Evolutionary conservation across 805 yeast genomes (phyloP).

Genomic region (Torulaspora gathmanii): DNA sequence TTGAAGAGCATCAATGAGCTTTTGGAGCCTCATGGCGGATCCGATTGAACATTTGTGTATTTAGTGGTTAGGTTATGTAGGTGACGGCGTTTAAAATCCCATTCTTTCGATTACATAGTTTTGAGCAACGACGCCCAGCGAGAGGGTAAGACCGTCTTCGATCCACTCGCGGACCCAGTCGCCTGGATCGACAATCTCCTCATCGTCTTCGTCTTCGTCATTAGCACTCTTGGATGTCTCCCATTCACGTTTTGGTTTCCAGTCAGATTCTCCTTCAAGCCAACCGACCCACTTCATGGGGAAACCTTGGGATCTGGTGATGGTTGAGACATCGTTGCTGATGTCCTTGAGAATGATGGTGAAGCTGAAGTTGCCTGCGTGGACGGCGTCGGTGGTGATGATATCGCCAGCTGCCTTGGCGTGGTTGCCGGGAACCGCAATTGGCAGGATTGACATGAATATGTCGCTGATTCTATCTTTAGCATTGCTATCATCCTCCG

Average conservation of each 20-base stretch:
- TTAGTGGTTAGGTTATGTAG: background rate
- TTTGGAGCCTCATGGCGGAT: conserved; percentile 4
- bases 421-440: conserved; percentile 33
- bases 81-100: conserved; percentile 23
- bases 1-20: conserved; percentile 13
- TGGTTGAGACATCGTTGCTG: conserved; percentile 67
- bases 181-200: conserved; percentile 62
- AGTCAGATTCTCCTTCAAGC: conserved; percentile 46
- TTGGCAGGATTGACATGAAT: conserved; percentile 66
- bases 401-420: conserved; percentile 25
- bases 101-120: conserved; percentile 85
- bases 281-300: conserved; percentile 91
- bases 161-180: conserved; percentile 82
- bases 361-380: conserved; percentile 61
- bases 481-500: conserved; percentile 16
- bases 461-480: conserved; percentile 48
- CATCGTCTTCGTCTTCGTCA: conserved; percentile 30
- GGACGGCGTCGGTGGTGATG: conserved; percentile 37
- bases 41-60: background rate
- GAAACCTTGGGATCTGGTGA: conserved; percentile 81
- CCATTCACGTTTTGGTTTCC: conserved; percentile 36
- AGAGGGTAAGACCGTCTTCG: conserved; percentile 67
- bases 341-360: conserved; percentile 72
- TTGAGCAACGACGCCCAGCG: conserved; percentile 86
- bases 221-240: conserved; percentile 22